Conservation (phyloP, 148 eudicot species). For the Silene conica region DNA sequence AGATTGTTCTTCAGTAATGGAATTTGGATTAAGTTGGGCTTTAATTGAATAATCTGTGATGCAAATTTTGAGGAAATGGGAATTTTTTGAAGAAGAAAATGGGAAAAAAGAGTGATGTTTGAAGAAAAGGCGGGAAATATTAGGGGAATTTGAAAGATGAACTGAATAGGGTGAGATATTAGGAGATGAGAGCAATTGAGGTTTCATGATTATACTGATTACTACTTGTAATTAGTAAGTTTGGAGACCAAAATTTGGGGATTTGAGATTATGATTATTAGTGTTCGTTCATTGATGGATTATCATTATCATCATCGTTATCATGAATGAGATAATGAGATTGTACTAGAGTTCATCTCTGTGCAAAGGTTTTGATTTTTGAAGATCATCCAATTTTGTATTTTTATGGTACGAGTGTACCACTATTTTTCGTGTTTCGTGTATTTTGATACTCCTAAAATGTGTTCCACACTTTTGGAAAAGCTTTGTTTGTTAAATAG, state of each 20-base stretch:
- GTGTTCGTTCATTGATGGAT: too few species aligned
- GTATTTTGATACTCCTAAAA: too few species aligned
- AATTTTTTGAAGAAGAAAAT: constrained; percentile 7
- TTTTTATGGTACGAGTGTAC: too few species aligned
- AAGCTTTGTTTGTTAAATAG: too few species aligned
- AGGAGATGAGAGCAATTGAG: constrained; percentile 20
- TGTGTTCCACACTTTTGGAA: too few species aligned
- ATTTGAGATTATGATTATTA: neutral
- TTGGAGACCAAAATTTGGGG: neutral
- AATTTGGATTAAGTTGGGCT: neutral
- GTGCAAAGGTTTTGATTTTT: too few species aligned
- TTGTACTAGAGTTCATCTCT: too few species aligned
- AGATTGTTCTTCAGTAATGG: neutral
- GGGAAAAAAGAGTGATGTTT: constrained; percentile 15
- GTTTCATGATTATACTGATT: constrained; percentile 22
- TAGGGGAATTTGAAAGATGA: neutral
- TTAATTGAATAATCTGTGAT: constrained; percentile 13
- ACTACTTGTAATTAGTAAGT: neutral
- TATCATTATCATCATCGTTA: too few species aligned
- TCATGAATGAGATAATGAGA: neutral
- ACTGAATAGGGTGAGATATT: constrained; percentile 2
- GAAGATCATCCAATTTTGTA: too few species aligned
- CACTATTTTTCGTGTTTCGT: too few species aligned
- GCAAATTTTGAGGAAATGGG: constrained; percentile 15
- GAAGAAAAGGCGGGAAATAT: constrained; percentile 5